A percentile compares a stretch with the other conserved stretches of the same genome.
phyloP scores from a whole-genome alignment of 495 filamentous ascomycete species.

The Lichina pygmaea region DNA sequence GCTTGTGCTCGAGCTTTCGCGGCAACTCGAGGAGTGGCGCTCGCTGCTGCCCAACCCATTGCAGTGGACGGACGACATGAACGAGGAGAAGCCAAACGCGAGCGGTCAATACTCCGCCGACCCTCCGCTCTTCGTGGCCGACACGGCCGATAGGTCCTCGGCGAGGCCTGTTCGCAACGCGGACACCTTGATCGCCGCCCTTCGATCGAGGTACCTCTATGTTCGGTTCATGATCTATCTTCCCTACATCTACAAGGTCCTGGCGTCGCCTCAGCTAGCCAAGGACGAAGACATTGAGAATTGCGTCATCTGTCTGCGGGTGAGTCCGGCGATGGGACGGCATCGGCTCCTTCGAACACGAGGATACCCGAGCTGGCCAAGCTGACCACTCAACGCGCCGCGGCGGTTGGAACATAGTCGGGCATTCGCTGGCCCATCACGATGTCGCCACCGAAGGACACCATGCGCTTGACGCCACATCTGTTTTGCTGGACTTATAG shows the following conservation, averaged over 20 bases:
- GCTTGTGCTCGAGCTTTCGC: constrained; percentile 19
- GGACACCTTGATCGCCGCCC: constrained; percentile 25
- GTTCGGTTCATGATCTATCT: constrained; percentile 28
- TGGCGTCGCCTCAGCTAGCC: constrained; percentile 26
- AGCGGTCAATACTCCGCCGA: constrained; percentile 1
- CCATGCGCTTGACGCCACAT: constrained; percentile 27
- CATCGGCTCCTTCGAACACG: too few relatives aligned
- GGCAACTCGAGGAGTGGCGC: constrained; percentile 26
- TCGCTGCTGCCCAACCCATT: constrained; percentile 22
- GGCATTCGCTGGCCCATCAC: constrained; percentile 27
- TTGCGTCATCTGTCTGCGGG: constrained; percentile 22
- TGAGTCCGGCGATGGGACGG: neutral
- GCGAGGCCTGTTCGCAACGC: constrained; percentile 11
- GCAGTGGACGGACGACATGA: constrained; percentile 24
- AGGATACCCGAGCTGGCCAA: too few relatives aligned
- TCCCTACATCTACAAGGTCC: constrained; percentile 32
- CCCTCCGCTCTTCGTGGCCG: constrained; percentile 23
- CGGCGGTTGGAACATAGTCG: constrained; percentile 1
- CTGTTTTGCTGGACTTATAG: constrained; percentile 32
- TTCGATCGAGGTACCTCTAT: constrained; percentile 31
- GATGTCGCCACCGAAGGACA: constrained; percentile 25
- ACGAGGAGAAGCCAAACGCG: neutral
- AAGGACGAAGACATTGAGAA: constrained; percentile 22
- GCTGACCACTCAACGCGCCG: too few relatives aligned
- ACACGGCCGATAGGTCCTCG: constrained; percentile 12